A percentile compares a stretch with the other conserved stretches of the same genome.
These are phyloP conservation scores for Pestalotiopsis sp. DNA, from an alignment of 2,329 filamentous ascomycete species.

Conservation along the genomic window DNA sequence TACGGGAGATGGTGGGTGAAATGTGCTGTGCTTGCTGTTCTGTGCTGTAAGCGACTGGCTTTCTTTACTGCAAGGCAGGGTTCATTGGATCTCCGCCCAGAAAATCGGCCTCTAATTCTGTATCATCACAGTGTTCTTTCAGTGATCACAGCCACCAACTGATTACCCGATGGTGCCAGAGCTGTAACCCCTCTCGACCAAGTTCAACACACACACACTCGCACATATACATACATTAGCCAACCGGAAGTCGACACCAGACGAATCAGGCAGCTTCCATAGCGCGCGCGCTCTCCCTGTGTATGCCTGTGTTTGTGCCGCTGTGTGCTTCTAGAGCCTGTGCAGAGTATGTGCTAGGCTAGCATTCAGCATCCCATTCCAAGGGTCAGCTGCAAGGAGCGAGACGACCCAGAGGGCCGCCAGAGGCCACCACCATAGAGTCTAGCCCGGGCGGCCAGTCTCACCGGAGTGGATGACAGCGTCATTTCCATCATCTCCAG, in stretches of 20 bases:
- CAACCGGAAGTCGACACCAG: neutral
- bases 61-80: neutral
- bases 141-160: conserved; percentile 2
- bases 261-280: conserved; percentile 10
- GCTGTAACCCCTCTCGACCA: conserved; percentile 1
- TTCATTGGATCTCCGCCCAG: neutral
- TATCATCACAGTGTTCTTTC: neutral
- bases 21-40: neutral
- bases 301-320: neutral
- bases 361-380: conserved; percentile 8
- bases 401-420: neutral
- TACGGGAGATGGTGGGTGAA: neutral
- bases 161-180: neutral
- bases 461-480: conserved; percentile 15
- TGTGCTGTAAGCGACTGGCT: neutral
- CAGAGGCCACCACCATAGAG: neutral
- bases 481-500: conserved; percentile 11
- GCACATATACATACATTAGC: neutral
- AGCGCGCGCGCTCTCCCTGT: neutral
- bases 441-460: conserved; percentile 6
- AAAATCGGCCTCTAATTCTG: neutral
- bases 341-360: conserved; percentile 8
- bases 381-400: conserved; percentile 4
- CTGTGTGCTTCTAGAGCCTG: neutral
- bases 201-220: neutral